A percentile compares a stretch with the other conserved stretches of the same genome.
These are phyloP conservation scores for Butyriboletus loyo DNA, from an alignment of 768 basidiomycete species.

Conservation along the genomic window DNA sequence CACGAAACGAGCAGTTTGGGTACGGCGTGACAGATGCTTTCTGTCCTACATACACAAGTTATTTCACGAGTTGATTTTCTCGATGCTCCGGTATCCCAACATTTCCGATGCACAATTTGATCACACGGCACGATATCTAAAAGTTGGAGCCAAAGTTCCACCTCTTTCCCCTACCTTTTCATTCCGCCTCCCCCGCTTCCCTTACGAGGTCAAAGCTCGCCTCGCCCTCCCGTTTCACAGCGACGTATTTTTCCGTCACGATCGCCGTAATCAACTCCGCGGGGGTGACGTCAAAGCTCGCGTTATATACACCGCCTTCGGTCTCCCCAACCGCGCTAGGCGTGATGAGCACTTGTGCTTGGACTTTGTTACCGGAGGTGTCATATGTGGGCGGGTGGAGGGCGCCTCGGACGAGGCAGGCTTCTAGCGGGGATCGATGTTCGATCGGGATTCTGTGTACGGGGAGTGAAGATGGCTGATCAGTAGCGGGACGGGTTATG, in stretches of 20 bases:
- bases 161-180: not conserved
- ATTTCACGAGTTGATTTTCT: not conserved
- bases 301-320: slow-evolving; percentile 65
- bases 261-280: slow-evolving; percentile 92
- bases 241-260: slow-evolving; percentile 94
- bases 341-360: slow-evolving; percentile 82
- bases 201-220: slow-evolving; percentile 59
- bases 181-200: slow-evolving; percentile 18
- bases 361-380: slow-evolving; percentile 46
- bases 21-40: not conserved
- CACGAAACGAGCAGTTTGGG: not conserved
- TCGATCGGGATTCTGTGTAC: slow-evolving; percentile 79
- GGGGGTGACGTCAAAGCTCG: slow-evolving; percentile 95
- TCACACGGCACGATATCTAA: not conserved
- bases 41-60: not conserved
- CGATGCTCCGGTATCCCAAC: not conserved
- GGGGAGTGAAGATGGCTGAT: not conserved
- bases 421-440: slow-evolving; percentile 84
- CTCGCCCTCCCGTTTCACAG: slow-evolving; percentile 60
- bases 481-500: not conserved
- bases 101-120: not conserved
- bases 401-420: slow-evolving; percentile 82
- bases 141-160: not conserved
- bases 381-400: slow-evolving; percentile 51
- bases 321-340: slow-evolving; percentile 48